Base-by-base conservation (phyloP, 164 flowering plant species). In the Sedum album region DNA sequence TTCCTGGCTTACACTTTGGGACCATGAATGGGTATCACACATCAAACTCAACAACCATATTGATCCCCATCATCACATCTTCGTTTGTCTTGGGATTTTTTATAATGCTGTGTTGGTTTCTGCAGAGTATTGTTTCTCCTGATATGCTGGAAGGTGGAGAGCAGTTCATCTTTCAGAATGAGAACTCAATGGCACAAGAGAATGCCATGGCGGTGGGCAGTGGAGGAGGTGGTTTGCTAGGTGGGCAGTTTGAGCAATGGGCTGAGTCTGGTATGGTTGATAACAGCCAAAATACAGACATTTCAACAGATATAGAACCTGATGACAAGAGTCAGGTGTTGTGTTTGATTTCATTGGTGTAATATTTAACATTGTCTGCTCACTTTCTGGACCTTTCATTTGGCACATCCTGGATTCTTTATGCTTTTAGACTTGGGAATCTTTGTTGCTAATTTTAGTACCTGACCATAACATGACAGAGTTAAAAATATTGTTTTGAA, bases 271-370 rank as follows among this genome's bases (percentile, higher is more conserved):
- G 83, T 8, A 72, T 88, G 78, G 91, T 81, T 1, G 90, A 83
- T 68, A 76, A 80, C 33, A 86, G 93, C 77, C 96, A 85, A 72
- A 88, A 81, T 62, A 90, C 95, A 60, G 96, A 90, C 72, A 85
- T 90, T 17, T 88, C 96, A 26, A 88, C 95, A 66, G 93, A 88
- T 77, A 74, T 82, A 35, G 97, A n/a, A n/a, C n/a, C n/a, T n/a
- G n/a, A n/a, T n/a, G n/a, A n/a, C n/a, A n/a, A n/a, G n/a, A n/a
- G n/a, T 73, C 91, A 86, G 85, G 86, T 81, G 73, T 41, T 4
- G 44, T n/a, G n/a, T n/a, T n/a, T n/a, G n/a, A 4, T 55, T 71
- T 33, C 26, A 41, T 61, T 46, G 69, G n/a, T 63, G 11, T 20
- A 2, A n/a, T 25, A 1, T 0, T 51, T 51, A 62, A 9, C 25